phyloP scores from a whole-genome alignment of 768 basidiomycete species.

The Candolleomyces eurysporus region DNA sequence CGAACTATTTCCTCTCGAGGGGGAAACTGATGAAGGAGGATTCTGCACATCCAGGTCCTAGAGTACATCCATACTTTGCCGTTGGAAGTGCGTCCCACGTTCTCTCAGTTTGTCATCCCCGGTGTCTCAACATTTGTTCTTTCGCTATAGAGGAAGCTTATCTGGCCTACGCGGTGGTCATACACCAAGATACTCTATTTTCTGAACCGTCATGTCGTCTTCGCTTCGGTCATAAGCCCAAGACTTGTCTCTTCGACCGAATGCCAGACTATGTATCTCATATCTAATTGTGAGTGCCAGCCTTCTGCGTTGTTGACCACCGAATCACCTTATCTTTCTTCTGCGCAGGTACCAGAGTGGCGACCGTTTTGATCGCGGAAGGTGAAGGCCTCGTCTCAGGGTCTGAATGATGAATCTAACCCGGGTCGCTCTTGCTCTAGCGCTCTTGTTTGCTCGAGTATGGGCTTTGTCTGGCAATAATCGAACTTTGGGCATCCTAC shows the following conservation, averaged over 20 bases:
- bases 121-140: not conserved
- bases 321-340: not conserved
- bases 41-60: not conserved
- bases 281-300: not conserved
- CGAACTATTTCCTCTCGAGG: not conserved
- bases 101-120: not conserved
- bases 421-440: not conserved
- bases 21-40: not conserved
- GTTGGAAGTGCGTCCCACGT: not conserved
- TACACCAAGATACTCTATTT: not conserved
- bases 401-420: not conserved
- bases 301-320: too few species aligned
- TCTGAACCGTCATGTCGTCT: constrained; percentile 1
- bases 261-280: not conserved
- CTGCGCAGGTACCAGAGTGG: not conserved
- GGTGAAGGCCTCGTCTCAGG: not conserved
- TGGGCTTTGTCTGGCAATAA: not conserved
- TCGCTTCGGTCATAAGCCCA: not conserved
- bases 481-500: not conserved
- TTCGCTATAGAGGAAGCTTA: not conserved
- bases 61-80: not conserved
- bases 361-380: not conserved
- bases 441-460: not conserved
- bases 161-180: not conserved
- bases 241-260: not conserved